These are phyloP conservation scores for Claviceps sp. DNA, from an alignment of 2,329 filamentous ascomycete species.

Conservation along the genomic window DNA sequence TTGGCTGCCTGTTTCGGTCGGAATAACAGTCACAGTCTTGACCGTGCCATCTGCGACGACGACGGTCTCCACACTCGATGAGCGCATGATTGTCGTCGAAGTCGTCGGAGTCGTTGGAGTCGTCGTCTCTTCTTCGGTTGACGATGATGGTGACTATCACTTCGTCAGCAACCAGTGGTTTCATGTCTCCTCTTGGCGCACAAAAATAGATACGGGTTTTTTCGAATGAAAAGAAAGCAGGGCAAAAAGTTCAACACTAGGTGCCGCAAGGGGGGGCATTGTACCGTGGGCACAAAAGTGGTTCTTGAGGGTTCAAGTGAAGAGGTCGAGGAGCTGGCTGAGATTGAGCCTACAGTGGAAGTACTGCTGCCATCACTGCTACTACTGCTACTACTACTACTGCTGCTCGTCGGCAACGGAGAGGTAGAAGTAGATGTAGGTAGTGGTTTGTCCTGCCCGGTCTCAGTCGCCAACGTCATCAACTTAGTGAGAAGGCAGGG, in stretches of 20 bases:
- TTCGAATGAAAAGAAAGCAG: too few relatives aligned
- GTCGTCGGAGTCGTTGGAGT: neutral
- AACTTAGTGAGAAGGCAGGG: conserved; percentile 7
- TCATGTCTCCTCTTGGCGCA: neutral
- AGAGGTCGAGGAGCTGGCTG: neutral
- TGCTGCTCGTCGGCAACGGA: conserved; percentile 12
- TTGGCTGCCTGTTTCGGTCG: conserved; percentile 19
- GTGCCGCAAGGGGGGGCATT: neutral
- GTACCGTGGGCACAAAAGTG: neutral
- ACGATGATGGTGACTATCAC: neutral
- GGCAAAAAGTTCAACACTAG: too few relatives aligned
- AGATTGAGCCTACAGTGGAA: conserved; percentile 24
- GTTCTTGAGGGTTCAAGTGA: neutral
- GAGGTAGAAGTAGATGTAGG: conserved; percentile 10
- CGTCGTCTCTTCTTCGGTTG: conserved; percentile 1
- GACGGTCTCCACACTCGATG: conserved; percentile 26
- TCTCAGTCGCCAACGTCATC: conserved; percentile 21
- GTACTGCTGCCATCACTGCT: conserved; percentile 11
- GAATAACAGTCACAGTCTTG: conserved; percentile 40
- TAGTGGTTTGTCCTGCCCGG: conserved; percentile 20
- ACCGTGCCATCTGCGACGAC: conserved; percentile 42
- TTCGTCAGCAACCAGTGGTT: neutral
- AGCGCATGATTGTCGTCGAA: conserved; percentile 21
- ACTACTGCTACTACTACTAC: conserved; percentile 4
- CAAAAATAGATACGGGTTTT: neutral